Evolutionary conservation across 1,139 yeast genomes (phyloP), one percentile per base, ranked within the genome.

Genomic region (Geotrichum histeridarum): DNA sequence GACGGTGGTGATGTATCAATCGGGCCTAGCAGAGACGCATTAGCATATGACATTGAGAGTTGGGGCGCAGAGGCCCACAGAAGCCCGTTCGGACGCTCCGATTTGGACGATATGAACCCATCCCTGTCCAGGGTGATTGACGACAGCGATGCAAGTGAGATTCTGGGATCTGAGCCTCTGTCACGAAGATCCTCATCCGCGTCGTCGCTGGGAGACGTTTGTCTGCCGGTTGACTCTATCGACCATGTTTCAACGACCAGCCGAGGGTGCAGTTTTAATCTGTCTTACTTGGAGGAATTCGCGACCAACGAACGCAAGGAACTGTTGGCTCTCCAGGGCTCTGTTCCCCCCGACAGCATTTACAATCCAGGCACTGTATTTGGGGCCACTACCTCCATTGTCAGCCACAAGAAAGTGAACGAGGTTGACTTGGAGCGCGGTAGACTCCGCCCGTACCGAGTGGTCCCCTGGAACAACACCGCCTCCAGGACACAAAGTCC

Each of bases 191-290:
- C 86, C n/a, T 81, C 90, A 31, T 83, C 82, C 56, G 74, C 76
- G 8, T 83, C 93, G 7, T 86, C 96, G 0, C 72, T 91, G 56
- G 93, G 86, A 66, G 98, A 93, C 88, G 95, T 66, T 80, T 86
- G 67, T 94, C 93, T 0, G 67, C 39, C 39, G 15, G 15, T 85
- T 35, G 86, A 80, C 49, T 74, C 76, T 1, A 66, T 75, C 7
- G 78, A 75, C 49, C 81, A 75, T 27, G 71, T 69, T 38, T 60
- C 65, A 6, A 67, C 67, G 11, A 14, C 33, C 6, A 72, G 73
- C 7, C 65, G 67, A 39, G 64, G 65, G 22, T 71, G 71, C 57
- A 59, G 63, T 97, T 98, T 98, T 0, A 97, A 93, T 65, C 73
- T 88, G 39, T 67, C 75, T 38, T 80, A 87, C 0, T 72, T 91